phyloP scores from a whole-genome alignment of 306 rosid species.

The Canavalia gladiata region DNA sequence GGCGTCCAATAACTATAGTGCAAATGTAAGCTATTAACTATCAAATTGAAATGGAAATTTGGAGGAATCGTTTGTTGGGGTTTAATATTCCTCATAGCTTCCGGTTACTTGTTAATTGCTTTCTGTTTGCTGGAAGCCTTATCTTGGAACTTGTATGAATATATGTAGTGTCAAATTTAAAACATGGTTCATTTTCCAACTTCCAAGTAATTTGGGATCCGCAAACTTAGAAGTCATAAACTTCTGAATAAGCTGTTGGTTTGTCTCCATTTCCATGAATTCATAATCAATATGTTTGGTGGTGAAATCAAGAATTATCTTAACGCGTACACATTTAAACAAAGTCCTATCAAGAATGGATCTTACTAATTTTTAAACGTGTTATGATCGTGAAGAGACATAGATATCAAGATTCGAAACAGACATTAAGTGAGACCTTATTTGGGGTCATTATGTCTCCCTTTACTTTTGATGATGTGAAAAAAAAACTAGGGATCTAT shows the following conservation, averaged over 20 bases:
- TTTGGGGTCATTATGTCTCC: not conserved
- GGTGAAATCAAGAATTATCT: not conserved
- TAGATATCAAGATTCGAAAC: not conserved
- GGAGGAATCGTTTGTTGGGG: conserved; percentile 61
- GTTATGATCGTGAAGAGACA: not conserved
- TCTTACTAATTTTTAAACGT: too few relatives aligned
- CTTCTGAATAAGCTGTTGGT: conserved; percentile 2
- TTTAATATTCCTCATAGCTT: conserved; percentile 55
- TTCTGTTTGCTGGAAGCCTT: conserved; percentile 52
- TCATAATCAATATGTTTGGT: not conserved
- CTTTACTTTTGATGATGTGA: not conserved
- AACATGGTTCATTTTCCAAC: conserved; percentile 38
- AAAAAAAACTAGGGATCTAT: not conserved
- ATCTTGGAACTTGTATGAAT: conserved; percentile 57
- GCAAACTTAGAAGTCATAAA: not conserved
- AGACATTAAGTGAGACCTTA: not conserved
- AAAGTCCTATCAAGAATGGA: too few relatives aligned
- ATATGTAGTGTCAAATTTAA: conserved; percentile 43
- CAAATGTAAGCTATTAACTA: conserved; percentile 65
- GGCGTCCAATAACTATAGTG: conserved; percentile 61
- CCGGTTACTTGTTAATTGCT: conserved; percentile 56
- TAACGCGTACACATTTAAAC: not conserved
- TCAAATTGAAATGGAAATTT: conserved; percentile 63
- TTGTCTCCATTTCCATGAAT: not conserved
- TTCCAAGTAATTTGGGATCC: conserved; percentile 35